Evolutionary conservation across 106 monocot species (phyloP).

Genomic region (Allium sativum): DNA sequence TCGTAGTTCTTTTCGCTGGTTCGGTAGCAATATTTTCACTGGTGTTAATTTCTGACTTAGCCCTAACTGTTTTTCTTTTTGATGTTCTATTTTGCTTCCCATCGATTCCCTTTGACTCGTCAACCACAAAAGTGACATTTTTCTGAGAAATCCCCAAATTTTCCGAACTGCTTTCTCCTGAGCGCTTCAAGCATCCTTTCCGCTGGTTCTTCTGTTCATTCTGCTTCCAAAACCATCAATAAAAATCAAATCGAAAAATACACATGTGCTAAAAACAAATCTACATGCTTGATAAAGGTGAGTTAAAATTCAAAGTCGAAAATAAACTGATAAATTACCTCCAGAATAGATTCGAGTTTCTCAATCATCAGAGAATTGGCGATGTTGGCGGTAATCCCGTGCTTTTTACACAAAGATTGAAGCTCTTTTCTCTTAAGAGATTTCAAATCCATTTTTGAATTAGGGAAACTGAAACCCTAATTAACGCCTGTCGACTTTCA

Average conservation of each 20-base stretch:
- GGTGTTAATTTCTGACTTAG: constrained; percentile 5
- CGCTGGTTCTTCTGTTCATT: background rate
- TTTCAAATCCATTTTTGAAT: constrained; percentile 18
- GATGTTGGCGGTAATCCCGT: constrained; percentile 25
- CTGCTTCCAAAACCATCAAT: background rate
- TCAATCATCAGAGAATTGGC: constrained; percentile 27
- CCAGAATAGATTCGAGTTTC: constrained; percentile 19
- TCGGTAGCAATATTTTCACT: background rate
- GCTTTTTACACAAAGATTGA: constrained; percentile 32
- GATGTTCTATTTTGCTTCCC: constrained; percentile 1
- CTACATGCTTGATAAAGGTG: background rate
- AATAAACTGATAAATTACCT: constrained; percentile 12
- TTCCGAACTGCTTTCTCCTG: constrained; percentile 13
- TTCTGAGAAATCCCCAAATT: constrained; percentile 10
- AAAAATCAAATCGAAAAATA: background rate
- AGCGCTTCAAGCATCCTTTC: constrained; percentile 29
- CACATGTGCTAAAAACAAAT: background rate
- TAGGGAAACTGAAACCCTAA: background rate
- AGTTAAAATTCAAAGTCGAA: background rate
- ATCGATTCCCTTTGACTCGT: background rate
- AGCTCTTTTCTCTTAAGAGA: constrained; percentile 30
- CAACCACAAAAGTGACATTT: constrained; percentile 21
- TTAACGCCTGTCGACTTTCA: background rate
- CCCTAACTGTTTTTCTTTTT: constrained; percentile 7
- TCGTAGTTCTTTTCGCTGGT: constrained; percentile 7